Base-by-base conservation (phyloP, 768 basidiomycete species). In the Leccinum rimulosum region DNA sequence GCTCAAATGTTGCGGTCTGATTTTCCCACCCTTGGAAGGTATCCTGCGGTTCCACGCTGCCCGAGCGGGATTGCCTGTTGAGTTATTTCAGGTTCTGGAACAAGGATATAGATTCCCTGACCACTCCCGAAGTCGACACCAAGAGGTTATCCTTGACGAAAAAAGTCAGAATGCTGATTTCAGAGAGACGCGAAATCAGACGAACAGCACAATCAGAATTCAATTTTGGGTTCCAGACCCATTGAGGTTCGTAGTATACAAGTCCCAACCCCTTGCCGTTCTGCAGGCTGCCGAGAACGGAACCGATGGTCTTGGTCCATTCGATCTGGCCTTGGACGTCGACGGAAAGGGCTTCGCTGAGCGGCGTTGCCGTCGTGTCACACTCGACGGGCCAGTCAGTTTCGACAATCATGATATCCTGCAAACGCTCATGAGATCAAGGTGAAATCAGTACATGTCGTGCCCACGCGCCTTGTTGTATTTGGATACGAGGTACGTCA, bases 401-500 rank as follows among this genome's bases (percentile, higher is more conserved):
- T 52, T 65, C 64, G 9, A 54, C 43, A 4, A 65, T 8, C 43
- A 65, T 58, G 43, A 65, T 47, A 6, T 43, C 40, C 63, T 64
- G 35, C n/a, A 47, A n/a, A 50, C n/a, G 28, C 17, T 53, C 12
- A 14, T 64, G 22, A 64, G 53, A n/a, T 50, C 35, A n/a, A 9
- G 31, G 19, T 22, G 12, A 51, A 17, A 6, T 11, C 0, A 2
- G 30, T 48, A 30, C 17, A 38, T 27, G 4, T 27, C 7, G 27
- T 31, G 40, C 27, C 4, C 7, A 60, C 57, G 2, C 36, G 2
- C 64, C 64, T 61, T 65, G 27, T 35, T 15, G 19, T 61, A 65
- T 3, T 50, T 52, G 19, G 59, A 64, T 11, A 61, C 55, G 15
- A 64, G 19, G n/a, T 43, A 19, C 28, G 51, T 6, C 58, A 64